Evolutionary conservation across 257 asterid genomes (phyloP), one percentile per base, ranked within the genome.

Genomic region (Coffea eugenioides): DNA sequence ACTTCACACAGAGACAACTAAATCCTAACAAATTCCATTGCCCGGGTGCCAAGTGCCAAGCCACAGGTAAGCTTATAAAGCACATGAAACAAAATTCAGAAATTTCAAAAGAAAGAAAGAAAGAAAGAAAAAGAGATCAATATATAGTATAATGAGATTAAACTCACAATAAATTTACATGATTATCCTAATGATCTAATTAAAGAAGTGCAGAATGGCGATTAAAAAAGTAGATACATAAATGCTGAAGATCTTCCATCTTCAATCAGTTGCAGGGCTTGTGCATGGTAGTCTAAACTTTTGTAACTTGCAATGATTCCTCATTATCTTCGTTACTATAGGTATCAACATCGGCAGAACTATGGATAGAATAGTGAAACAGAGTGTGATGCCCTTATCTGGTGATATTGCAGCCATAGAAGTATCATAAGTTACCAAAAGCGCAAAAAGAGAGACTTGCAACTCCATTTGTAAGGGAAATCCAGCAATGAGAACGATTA

Each of bases 381-480:
- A 57, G 16, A 64, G 2, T 16, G 69, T 61, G 6, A 84, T 5
- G 11, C 5, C 5, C 3, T 57, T 71, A 45, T 23, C 0, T 0
- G 92, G 92, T 6, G 88, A 39, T n/a, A 88, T 81, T 3, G 82
- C 86, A 0, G 59, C 1, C 91, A 90, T 85, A 39, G 87, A 82
- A 31, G 86, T 83, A 43, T 84, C 87, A 71, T 88, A 87, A 56
- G 92, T 88, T 13, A 52, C 74, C 0, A 5, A n/a, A 34, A 90
- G 69, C 23, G 91, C 92, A 48, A 21, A 0, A 39, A 89, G 79
- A 13, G 90, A 85, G 21, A 89, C 82, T 46, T 87, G 81, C 0
- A 88, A 82, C 80, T 89, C 92, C 15, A 86, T 75, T 71, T 83
- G 83, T 67, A 91, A 27, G 3, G 92, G 91, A 61, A 88, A 83